Percentiles rank a stretch among this genome's conserved stretches.
Evolutionary conservation across 2,329 filamentous ascomycete species (phyloP).

Genomic region (Colletotrichum tamarilloi): DNA sequence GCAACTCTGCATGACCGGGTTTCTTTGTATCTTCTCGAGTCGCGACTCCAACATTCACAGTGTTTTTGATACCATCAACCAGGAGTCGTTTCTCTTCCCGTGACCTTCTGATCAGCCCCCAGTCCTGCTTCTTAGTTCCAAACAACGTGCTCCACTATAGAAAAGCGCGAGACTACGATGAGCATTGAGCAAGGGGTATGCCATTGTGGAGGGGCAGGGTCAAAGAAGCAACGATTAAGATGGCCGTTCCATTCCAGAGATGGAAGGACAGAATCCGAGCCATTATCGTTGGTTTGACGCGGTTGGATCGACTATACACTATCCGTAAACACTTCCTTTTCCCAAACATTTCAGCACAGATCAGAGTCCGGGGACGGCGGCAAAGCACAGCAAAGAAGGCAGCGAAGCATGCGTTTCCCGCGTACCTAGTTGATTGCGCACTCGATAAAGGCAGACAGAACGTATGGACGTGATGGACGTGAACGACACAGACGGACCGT

Average conservation of each 20-base stretch:
- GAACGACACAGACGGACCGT: background rate
- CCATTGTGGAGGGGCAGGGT: background rate
- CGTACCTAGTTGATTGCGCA: background rate
- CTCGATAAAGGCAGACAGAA: background rate
- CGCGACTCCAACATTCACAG: background rate
- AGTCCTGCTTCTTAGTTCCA: constrained; percentile 7
- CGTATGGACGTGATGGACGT: background rate
- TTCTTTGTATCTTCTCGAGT: constrained; percentile 8
- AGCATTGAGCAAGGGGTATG: background rate
- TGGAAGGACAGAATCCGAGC: background rate
- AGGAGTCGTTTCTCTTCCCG: constrained; percentile 4
- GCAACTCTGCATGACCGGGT: background rate
- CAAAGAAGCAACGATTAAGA: constrained; percentile 31
- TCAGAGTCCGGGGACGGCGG: background rate
- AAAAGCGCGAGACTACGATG: background rate
- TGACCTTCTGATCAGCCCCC: constrained; percentile 4
- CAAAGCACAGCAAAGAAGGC: background rate
- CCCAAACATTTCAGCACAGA: background rate
- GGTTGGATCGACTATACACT: background rate
- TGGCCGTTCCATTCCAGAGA: constrained; percentile 16
- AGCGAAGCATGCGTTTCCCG: background rate
- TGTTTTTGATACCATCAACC: background rate
- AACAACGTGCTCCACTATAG: constrained; percentile 16
- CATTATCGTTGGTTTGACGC: background rate
- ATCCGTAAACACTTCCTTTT: background rate